Conservation (phyloP, 345 rosid species). For the Syzygium aqueum region DNA sequence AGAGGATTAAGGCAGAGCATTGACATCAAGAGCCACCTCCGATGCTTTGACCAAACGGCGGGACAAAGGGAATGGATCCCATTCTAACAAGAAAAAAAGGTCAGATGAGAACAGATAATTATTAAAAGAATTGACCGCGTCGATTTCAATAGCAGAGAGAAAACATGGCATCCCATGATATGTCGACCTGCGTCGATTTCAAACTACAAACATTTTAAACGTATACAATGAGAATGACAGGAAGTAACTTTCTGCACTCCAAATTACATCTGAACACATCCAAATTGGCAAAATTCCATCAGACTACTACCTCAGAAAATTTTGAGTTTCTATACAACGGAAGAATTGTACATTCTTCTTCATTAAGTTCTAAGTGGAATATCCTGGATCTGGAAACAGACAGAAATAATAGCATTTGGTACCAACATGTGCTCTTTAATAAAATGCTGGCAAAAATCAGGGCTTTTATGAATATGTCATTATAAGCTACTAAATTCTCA, state of each 20-base stretch:
- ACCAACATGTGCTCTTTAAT: not conserved
- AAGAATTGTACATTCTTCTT: not conserved
- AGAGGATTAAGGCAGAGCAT: slow-evolving; percentile 91
- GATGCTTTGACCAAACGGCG: slow-evolving; percentile 93
- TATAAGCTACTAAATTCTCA: not conserved
- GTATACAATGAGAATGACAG: not conserved
- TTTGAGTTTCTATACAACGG: not conserved
- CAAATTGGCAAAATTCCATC: not conserved
- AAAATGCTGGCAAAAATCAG: not conserved
- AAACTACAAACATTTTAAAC: not conserved
- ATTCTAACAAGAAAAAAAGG: slow-evolving; percentile 38
- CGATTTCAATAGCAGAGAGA: not conserved
- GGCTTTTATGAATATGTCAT: not conserved
- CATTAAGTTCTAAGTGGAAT: not conserved
- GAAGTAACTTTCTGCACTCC: not conserved
- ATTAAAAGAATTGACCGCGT: not conserved
- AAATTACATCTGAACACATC: not conserved
- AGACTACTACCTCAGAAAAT: not conserved
- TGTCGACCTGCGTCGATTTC: not conserved
- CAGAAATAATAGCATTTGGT: not conserved
- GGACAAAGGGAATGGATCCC: slow-evolving; percentile 98
- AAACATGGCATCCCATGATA: not conserved
- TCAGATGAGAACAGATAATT: not conserved
- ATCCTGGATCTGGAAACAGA: not conserved
- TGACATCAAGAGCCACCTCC: slow-evolving; percentile 98